Base-by-base conservation (phyloP, 2,329 filamentous ascomycete genomes). In the Aspergillus pseudoglaucus region DNA sequence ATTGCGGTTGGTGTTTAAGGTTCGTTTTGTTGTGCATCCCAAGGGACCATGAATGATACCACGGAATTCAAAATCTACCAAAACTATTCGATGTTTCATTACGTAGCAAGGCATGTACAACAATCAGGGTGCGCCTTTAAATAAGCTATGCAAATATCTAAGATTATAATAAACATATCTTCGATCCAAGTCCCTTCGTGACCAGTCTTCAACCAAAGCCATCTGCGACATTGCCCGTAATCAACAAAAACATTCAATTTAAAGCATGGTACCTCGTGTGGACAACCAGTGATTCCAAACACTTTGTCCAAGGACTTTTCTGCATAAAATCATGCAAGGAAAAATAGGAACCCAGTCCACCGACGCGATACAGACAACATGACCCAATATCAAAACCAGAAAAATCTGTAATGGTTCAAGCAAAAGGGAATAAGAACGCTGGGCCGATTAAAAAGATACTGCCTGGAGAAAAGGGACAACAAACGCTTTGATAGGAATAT, bases 81-180 rank as follows among this genome's bases (percentile, higher is more conserved):
- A 27, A 12, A 10, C 8, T 35, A 17, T 17, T 17, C 14, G 15
- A 35, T 27, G 10, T 9, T 30, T 4, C 4, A 30, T 30, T 30
- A 30, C 10, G 14, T 25, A 15, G 40, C 15, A 27, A 44, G 37
- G 18, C 10, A 23, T 33, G 14, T 17, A 43, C 12, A 47, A 38
- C 23, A 8, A 37, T 47, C 50, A 45, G 51, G 47, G 35, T 37
- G 47, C 45, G 47, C 43, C 35, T 40, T 47, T 50, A 49, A 39
- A 48, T 55, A 53, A 54, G 47, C 41, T 53, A 59, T 58, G 55
- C 52, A 53, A 53, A 47, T 52, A 58, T 57, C 52, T 59, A 59
- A 53, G 45, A 51, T 45, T 51, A 30, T 30, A 50, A 53, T 48
- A 47, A 42, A 53, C 57, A 57, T 53, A 55, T 54, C 52, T 53